Evolutionary conservation across 495 filamentous ascomycete genomes (phyloP).

Genomic region (Lasiosphaeria ovina): DNA sequence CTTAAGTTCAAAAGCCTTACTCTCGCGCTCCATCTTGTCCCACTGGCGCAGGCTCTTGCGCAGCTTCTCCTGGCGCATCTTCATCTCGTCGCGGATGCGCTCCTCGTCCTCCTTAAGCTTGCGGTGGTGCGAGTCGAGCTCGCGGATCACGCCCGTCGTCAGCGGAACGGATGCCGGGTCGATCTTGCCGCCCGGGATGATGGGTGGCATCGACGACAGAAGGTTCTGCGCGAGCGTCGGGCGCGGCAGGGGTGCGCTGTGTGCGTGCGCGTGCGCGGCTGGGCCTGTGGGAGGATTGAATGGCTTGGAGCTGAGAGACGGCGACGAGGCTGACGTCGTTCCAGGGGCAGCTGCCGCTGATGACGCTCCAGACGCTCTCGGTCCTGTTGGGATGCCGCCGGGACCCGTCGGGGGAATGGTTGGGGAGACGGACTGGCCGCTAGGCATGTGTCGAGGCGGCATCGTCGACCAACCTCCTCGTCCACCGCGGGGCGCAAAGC

Average conservation of each 20-base stretch:
- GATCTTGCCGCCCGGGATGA: constrained; percentile 44
- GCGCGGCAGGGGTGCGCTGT: constrained; percentile 11
- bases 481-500: constrained; percentile 38
- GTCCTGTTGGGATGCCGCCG: constrained; percentile 44
- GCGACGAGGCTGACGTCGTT: constrained; percentile 12
- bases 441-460: constrained; percentile 33
- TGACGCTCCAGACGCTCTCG: constrained; percentile 27
- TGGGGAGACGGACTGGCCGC: constrained; percentile 28
- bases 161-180: constrained; percentile 32
- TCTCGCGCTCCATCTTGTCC: constrained; percentile 46
- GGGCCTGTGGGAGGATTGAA: constrained; percentile 54
- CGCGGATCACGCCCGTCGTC: constrained; percentile 36
- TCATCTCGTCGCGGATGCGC: constrained; percentile 42
- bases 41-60: constrained; percentile 40
- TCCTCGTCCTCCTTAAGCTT: constrained; percentile 48
- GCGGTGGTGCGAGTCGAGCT: constrained; percentile 37
- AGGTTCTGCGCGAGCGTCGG: constrained; percentile 42
- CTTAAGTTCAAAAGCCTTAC: constrained; percentile 42
- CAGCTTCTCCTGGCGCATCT: constrained; percentile 45
- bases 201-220: constrained; percentile 38
- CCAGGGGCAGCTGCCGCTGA: constrained; percentile 3
- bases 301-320: constrained; percentile 33
- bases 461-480: constrained; percentile 38
- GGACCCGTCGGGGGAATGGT: constrained; percentile 32
- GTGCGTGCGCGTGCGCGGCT: constrained; percentile 28